Base-by-base conservation (phyloP, 2,329 filamentous ascomycete genomes). In the Zymoseptoria pseudotritici region DNA sequence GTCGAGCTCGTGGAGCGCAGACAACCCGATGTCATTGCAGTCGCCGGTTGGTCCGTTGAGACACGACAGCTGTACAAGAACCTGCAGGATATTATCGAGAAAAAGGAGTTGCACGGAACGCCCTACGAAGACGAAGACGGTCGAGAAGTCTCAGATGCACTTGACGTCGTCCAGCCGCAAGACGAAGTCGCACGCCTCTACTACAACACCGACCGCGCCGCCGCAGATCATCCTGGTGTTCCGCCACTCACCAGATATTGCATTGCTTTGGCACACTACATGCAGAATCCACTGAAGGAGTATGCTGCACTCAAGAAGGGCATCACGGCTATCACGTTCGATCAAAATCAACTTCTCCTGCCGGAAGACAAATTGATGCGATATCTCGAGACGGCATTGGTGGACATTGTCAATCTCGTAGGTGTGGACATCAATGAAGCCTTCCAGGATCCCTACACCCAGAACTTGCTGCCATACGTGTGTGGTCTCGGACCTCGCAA, bases 101-200 rank as follows among this genome's bases (percentile, higher is more conserved):
- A 90, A 63, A 87, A 90, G 71, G 83, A 88, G 55, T 80, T 99
- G 9, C 86, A 86, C 67, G 89, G 90, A 3, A 85, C 89, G 13
- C 85, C 90, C n/a, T 96, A 89, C 69, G 86, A 91, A 56, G 90
- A 96, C 1, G 89, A 93, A n/a, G 90, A 96, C 0, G 89, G 94
- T 84, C 26, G 85, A 62, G 88, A 89, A 64, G 83, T 86, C 59
- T 89, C 82, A 60, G 91, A 96, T 70, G 84, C 85, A 10, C 80
- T 99, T 29, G 93, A 97, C 61, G 88, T 97, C 9, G 81, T 97
- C 29, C 85, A 96, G 58, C 89, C 97, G 63, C 97, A 97, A 68
- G 94, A 99, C 69, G 94, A 99, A 76, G 91, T 97, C 55, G 94
- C 94, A n/a, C 86, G 94, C 52, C 83, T 97, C 3, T 99, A 97